Percentiles rank a stretch among this genome's conserved stretches.
These are phyloP conservation scores for Moesziomyces parantarcticus DNA, from an alignment of 1,284 basidiomycete genomes.

Conservation along the genomic window DNA sequence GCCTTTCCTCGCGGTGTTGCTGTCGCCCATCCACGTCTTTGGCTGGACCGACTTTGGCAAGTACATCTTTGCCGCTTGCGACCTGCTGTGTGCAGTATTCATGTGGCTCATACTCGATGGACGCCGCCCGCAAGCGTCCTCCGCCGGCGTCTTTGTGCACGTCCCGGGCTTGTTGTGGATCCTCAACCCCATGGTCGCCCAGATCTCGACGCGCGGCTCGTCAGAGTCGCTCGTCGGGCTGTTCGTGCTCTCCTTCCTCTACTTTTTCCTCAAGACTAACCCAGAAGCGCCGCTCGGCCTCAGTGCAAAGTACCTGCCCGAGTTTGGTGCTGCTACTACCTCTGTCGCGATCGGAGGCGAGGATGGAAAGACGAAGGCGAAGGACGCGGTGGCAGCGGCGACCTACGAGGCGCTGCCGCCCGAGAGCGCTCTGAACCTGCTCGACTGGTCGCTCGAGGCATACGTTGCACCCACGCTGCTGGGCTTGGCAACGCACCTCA, in stretches of 20 bases:
- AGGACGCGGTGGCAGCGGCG: background rate
- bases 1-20: conserved; percentile 84
- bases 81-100: conserved; percentile 82
- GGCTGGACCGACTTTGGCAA: conserved; percentile 74
- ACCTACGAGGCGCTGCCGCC: conserved; percentile 34
- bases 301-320: conserved; percentile 10
- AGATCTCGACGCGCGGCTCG: conserved; percentile 94
- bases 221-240: conserved; percentile 88
- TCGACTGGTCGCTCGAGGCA: conserved; percentile 51
- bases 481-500: conserved; percentile 61
- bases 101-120: conserved; percentile 76
- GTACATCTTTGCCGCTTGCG: conserved; percentile 85
- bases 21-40: conserved; percentile 80
- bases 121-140: conserved; percentile 30
- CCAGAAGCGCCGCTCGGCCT: conserved; percentile 50
- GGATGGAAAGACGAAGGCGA: background rate
- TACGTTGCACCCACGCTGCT: conserved; percentile 55
- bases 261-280: conserved; percentile 53
- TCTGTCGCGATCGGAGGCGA: background rate
- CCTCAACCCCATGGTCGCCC: conserved; percentile 91
- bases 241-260: conserved; percentile 80
- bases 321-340: conserved; percentile 5
- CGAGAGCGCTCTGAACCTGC: conserved; percentile 36
- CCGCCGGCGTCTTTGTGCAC: conserved; percentile 41
- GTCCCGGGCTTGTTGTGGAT: conserved; percentile 76